phyloP scores from a whole-genome alignment of 306 rosid genomes.

The Lagenaria siceraria region DNA sequence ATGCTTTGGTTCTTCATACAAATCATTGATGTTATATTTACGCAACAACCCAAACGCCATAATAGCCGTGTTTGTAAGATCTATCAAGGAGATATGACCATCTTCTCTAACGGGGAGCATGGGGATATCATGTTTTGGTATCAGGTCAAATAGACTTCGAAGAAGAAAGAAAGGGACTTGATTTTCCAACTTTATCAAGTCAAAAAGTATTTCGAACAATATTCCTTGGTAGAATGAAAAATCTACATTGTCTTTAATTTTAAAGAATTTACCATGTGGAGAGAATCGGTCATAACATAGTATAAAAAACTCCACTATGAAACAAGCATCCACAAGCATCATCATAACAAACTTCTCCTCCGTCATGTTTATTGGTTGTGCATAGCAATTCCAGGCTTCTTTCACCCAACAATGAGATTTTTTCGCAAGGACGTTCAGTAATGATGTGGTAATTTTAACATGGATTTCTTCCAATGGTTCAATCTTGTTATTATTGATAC shows the following conservation, averaged over 20 bases:
- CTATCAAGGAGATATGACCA: not conserved
- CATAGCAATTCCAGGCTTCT: conserved; percentile 40
- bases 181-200: not conserved
- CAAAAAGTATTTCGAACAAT: not conserved
- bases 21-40: not conserved
- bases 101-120: too few species aligned
- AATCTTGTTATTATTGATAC: too few species aligned
- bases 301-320: conserved; percentile 27
- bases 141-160: not conserved
- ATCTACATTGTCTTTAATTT: not conserved
- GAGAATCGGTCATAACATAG: too few species aligned
- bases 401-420: not conserved
- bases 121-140: not conserved
- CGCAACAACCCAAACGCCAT: not conserved
- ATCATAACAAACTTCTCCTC: conserved; percentile 30
- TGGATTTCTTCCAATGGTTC: not conserved
- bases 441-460: too few species aligned
- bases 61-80: too few species aligned
- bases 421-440: not conserved
- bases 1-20: not conserved
- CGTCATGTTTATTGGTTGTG: conserved; percentile 20
- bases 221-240: not conserved
- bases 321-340: conserved; percentile 62
- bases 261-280: too few species aligned
- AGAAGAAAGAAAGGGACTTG: not conserved